Base-by-base conservation (phyloP, 192 early-diverging fungal species). In the Gorgonomyces haynaldii region DNA sequence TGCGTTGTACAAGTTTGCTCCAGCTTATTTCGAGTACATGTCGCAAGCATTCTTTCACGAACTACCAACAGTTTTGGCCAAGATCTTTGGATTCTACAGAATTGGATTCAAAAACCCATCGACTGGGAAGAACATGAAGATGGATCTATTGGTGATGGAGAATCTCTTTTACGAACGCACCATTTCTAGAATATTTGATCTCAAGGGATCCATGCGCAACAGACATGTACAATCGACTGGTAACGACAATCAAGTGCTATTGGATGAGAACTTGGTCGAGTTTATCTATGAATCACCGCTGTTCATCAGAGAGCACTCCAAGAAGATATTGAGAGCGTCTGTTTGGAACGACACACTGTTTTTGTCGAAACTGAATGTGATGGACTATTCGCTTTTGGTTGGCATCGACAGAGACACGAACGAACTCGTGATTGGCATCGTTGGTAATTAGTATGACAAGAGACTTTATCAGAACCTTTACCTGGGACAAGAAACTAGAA, bases 401-500 rank as follows among this genome's bases (percentile, higher is more conserved):
- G 95, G 91, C 2, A 86, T 98, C 45, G 89, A 95, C 40, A 86
- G 83, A 31, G 72, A 81, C 5, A 70, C 63, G 9, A 76, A 84
- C 28, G 88, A 98, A 65, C 64, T 98, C 5, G 83, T 96, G 27
- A 85, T 95, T n/a, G 95, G 95, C 3, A 96, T 98, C 42, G 90
- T 98, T 50, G 84, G 83, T 85, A 68, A 54, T 64, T 62, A 6
- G 12, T 13, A 25, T 29, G 23, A 48, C 52, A 7, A 1, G 51
- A 63, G 95, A 98, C 57, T 96, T 89, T 66, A 95, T 96, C 35
- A 81, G 92, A 37, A 90, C 89, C 4, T 98, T 92, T 60, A 98
- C 92, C 0, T 98, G 92, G 91, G 95, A 98, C 59, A 98, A 98
- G 68, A 89, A 89, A 63, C 57, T 98, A 13, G 95, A 98, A 58